Evolutionary conservation across 306 rosid species (phyloP), one percentile per base, ranked within the genome.

Genomic region (Begonia peltatifolia): DNA sequence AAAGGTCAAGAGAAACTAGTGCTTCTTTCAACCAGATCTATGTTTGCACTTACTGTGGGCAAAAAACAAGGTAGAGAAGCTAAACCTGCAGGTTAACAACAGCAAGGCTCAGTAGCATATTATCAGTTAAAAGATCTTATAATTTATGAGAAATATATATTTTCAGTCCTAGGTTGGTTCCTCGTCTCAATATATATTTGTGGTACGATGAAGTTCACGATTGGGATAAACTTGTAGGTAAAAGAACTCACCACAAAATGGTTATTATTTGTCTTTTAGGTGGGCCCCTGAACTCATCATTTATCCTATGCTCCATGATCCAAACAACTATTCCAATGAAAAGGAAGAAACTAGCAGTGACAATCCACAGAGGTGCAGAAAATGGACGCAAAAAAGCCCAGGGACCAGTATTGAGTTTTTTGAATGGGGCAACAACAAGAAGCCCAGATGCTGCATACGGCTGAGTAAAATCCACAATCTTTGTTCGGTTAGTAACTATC

Each of bases 311-410:
- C 79, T 92, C 99, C 71, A 92, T 68, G 67, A 71, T 73, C 96
- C 96, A 92, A 46, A 92, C 82, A 56, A 92, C 93, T 57, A 81
- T 57, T 54, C 96, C 99, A 14, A 92, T 47, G 62, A 86, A 54
- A 68, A 92, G 55, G 72, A 92, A 86, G 76, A 69, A 86, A 63
- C 61, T 57, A 57, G 76, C 81, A 62, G 79, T 86, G 64, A 86
- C 84, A 14, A 60, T 49, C 99, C 95, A 92, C 99, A 86, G 80
- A n/a, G 35, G 57, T 50, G 73, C 73, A 66, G 73, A 74, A 74
- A 86, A 92, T 44, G 99, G 96, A 65, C 73, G 79, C 60, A 92
- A 60, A 73, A 92, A 92, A 58, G 99, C 73, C 99, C 99, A 92
- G 48, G 94, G 87, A 16, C 87, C 87, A 51, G 87, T 68, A 64